Evolutionary conservation across 1,284 basidiomycete genomes (phyloP).

Genomic region (Sporisorium iseilematis-ciliati): DNA sequence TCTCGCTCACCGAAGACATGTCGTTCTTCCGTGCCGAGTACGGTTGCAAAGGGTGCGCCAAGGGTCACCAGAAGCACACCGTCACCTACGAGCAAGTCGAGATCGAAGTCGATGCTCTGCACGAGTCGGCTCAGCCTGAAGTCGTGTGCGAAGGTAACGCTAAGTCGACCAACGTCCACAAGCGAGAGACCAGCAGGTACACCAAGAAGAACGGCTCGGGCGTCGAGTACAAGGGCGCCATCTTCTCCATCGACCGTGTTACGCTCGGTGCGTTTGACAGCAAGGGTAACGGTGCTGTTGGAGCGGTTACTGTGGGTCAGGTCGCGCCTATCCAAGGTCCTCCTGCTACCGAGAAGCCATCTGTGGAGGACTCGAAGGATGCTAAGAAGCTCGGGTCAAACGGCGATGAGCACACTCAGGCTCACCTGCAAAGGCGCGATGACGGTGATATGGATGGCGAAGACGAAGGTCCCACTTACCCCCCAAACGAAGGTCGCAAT

Average conservation of each 20-base stretch:
- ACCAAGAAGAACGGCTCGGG: constrained; percentile 19
- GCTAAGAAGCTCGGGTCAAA: not conserved
- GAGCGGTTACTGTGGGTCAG: not conserved
- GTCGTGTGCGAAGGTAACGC: constrained; percentile 32
- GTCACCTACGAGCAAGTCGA: constrained; percentile 43
- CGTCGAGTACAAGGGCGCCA: constrained; percentile 18
- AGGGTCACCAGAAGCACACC: constrained; percentile 25
- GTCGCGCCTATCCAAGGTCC: not conserved
- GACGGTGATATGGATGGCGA: too few relatives aligned
- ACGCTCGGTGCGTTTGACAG: constrained; percentile 20
- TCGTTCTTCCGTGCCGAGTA: constrained; percentile 42
- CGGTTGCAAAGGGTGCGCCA: constrained; percentile 27
- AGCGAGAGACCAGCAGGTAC: constrained; percentile 27
- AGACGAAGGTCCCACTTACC: too few relatives aligned
- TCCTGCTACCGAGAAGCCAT: not conserved
- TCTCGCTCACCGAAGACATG: constrained; percentile 26
- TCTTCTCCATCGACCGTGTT: constrained; percentile 36
- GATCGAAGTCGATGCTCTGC: constrained; percentile 31
- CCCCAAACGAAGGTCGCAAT: too few relatives aligned
- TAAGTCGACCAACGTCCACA: constrained; percentile 23
- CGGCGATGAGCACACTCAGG: not conserved
- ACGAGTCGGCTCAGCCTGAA: constrained; percentile 4
- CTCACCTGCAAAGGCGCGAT: constrained; percentile 15
- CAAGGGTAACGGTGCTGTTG: constrained; percentile 13
- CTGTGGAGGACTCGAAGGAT: constrained; percentile 8